phyloP scores from a whole-genome alignment of 179 eudicot genomes.

The Gypsophila paniculata region DNA sequence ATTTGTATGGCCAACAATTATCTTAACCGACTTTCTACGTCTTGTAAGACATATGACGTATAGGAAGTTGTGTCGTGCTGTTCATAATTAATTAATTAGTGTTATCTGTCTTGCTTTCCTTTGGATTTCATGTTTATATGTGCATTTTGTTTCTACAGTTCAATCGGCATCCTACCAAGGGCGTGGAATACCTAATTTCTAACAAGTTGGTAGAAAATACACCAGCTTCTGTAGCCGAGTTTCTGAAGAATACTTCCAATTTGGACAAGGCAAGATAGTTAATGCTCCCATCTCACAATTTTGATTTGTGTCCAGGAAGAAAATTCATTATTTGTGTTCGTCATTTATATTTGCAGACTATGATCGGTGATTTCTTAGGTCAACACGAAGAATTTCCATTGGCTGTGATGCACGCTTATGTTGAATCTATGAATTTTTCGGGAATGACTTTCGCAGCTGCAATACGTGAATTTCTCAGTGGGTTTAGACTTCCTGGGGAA shows the following conservation, averaged over 20 bases:
- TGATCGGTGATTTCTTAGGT: constrained; percentile 96
- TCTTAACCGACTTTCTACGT: too few species aligned
- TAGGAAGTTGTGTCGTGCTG: constrained; percentile 7
- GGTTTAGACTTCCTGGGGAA: constrained; percentile 97
- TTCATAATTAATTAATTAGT: neutral
- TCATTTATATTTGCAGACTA: constrained; percentile 53
- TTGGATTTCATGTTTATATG: constrained; percentile 10
- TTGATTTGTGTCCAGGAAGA: neutral
- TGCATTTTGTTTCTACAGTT: constrained; percentile 49
- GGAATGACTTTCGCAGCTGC: constrained; percentile 89
- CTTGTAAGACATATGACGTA: neutral
- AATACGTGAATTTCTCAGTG: constrained; percentile 81
- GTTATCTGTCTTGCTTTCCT: constrained; percentile 8
- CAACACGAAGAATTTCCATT: constrained; percentile 96
- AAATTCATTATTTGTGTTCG: constrained; percentile 2
- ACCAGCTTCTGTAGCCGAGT: constrained; percentile 81
- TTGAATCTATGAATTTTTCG: constrained; percentile 83
- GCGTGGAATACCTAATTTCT: constrained; percentile 69
- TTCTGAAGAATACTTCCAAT: constrained; percentile 69
- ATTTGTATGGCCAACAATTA: neutral
- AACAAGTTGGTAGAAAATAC: constrained; percentile 81
- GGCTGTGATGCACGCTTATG: constrained; percentile 95
- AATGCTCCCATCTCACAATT: neutral
- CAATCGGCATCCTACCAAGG: constrained; percentile 76
- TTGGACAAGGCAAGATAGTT: constrained; percentile 62